Base-by-base conservation (phyloP, 495 filamentous ascomycete species). In the Cladorrhinum samala region DNA sequence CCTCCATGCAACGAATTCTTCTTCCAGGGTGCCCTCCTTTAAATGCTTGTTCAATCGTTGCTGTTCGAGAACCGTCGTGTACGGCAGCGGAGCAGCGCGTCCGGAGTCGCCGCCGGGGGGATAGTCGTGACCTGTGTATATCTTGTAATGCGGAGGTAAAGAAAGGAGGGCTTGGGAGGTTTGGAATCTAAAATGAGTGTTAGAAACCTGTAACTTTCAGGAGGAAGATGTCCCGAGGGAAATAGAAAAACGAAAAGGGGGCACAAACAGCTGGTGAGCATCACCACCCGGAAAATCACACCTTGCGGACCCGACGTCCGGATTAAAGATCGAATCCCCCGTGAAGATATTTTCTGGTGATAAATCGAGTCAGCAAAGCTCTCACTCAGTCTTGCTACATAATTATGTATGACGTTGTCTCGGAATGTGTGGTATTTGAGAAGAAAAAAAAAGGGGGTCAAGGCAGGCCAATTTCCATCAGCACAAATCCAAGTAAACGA, bases 221-320 rank as follows among this genome's bases (percentile, higher is more conserved):
- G 2, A 9, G 9, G 18, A 23, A 23, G 18, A n/a, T n/a, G n/a
- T n/a, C n/a, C n/a, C n/a, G 21, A 36, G 23, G 33, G 19, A 25
- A 5, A 16, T 17, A 25, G 37, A 9, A 13, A 16, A 20, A 3
- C 20, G 38, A 18, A 5, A 7, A 17, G 45, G 23, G 25, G 2
- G 45, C 9, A 57, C 36, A 50, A 55, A 84, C 1, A 84, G 68
- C 2, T 55, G 59, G 3, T 47, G 55, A 5, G 78, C 75, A 36
- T 65, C 62, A n/a, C 81, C 81, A 23, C 76, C 76, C 4, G 80
- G 81, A 55, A 85, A 84, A 56, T 84, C 81, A 55, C 77, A 80
- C 20, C 81, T 72, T 2, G 81, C 81, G 2, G 77, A 75, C 20
- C 81, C 81, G 18, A 85, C 66, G 53, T 84, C 81, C 6, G 68